Conservation (phyloP, 116 monocot species). For the Papilionanthe hybrid region DNA sequence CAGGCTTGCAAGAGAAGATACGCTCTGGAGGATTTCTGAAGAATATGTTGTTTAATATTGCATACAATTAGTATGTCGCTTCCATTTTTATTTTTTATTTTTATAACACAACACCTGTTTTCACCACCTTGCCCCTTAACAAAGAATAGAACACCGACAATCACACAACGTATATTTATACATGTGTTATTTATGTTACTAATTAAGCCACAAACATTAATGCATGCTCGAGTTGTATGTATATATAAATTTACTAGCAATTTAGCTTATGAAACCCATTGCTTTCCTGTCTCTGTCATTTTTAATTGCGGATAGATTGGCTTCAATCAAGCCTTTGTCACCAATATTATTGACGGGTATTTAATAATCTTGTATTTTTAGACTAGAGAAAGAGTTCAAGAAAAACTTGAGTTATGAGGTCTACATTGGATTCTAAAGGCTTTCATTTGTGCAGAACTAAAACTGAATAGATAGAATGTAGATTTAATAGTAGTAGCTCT, state of each 20-base stretch:
- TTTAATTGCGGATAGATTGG: neutral
- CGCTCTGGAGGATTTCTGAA: slow-evolving; percentile 75
- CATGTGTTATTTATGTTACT: neutral
- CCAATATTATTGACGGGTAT: neutral
- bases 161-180: neutral
- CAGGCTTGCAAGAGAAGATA: slow-evolving; percentile 82
- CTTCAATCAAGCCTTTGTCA: neutral
- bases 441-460: no score
- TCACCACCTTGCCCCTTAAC: neutral
- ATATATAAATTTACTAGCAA: neutral
- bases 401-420: no score
- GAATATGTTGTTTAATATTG: slow-evolving; percentile 65
- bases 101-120: neutral
- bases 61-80: slow-evolving; percentile 66
- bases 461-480: no score
- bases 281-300: neutral
- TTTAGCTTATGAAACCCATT: neutral
- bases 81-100: slow-evolving; percentile 1
- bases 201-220: neutral
- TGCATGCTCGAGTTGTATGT: neutral
- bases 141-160: neutral
- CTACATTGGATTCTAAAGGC: no score
- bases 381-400: no score
- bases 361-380: no score
- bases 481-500: no score